Base-by-base conservation (phyloP, 768 basidiomycete species). In the Jaapia argillacea region DNA sequence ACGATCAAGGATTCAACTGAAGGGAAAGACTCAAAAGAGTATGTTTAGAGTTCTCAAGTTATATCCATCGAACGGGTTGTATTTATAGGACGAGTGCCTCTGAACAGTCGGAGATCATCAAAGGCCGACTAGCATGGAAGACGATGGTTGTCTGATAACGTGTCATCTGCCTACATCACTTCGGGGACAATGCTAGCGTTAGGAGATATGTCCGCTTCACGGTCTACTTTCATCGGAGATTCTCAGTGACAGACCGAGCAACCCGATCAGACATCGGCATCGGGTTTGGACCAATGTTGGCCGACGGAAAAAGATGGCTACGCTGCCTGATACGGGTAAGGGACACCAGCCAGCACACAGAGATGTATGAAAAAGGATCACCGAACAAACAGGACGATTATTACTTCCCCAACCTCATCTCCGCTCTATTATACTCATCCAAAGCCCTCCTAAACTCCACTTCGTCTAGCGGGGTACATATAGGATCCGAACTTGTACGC, bases 321-420 rank as follows among this genome's bases (percentile, higher is more conserved):
- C n/a, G n/a, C n/a, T n/a, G n/a, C n/a, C n/a, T n/a, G n/a, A n/a
- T n/a, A n/a, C n/a, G n/a, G n/a, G n/a, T n/a, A n/a, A n/a, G n/a
- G n/a, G n/a, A n/a, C n/a, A n/a, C n/a, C n/a, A n/a, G n/a, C n/a
- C n/a, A n/a, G n/a, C n/a, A n/a, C 37, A 33, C 45, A 24, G 33
- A 36, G 21, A 20, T 24, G 10, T 20, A 45, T 45, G 35, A 48
- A 20, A 44, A 26, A n/a, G n/a, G n/a, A n/a, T n/a, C n/a, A n/a
- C n/a, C n/a, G 25, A 43, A 45, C 36, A 45, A 38, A 18, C 25
- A 24, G 43, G 41, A 38, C 4, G 22, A 14, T 58, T 49, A 44
- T 58, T 70, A 86, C 63, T 77, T 85, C 31, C 87, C 87, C 39
- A 85, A 71, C 24, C 85, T 77, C 70, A 87, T 83, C 62, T 89